A percentile compares a stretch with the other conserved stretches of the same genome.
Conservation (phyloP, 148 eudicot genomes). For the Suaeda aralocaspica region DNA sequence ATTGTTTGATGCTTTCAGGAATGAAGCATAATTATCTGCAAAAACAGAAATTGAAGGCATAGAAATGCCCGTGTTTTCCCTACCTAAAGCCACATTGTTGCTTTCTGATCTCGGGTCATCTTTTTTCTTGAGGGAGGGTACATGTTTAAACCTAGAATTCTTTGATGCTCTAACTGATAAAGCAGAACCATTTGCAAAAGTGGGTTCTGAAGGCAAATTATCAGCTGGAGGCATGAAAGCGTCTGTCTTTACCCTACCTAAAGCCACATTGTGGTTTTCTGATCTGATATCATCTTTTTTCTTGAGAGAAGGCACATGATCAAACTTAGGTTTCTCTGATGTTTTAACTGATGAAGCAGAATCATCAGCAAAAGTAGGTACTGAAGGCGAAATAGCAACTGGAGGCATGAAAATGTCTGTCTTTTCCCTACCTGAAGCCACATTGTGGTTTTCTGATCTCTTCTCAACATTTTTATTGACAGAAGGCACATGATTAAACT, state of each 20-base stretch:
- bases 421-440: background rate
- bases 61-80: too few relatives aligned
- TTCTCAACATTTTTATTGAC: background rate
- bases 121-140: too few relatives aligned
- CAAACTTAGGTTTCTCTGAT: background rate
- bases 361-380: background rate
- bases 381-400: slow-evolving; percentile 4
- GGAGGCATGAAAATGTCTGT: background rate
- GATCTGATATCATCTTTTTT: slow-evolving; percentile 5
- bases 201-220: too few relatives aligned
- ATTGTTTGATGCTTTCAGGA: too few relatives aligned
- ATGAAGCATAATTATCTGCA: too few relatives aligned
- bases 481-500: background rate
- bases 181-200: too few relatives aligned
- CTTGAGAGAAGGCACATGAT: slow-evolving; percentile 8
- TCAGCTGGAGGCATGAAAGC: too few relatives aligned
- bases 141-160: too few relatives aligned
- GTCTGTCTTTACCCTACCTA: background rate
- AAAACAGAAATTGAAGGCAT: too few relatives aligned
- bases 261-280: slow-evolving; percentile 3
- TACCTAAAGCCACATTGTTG: too few relatives aligned
- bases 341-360: slow-evolving; percentile 8
- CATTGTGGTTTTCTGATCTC: background rate
- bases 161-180: too few relatives aligned
- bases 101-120: too few relatives aligned